A percentile compares a stretch with the other conserved stretches of the same genome.
phyloP scores from a whole-genome alignment of 768 basidiomycete genomes.

The Agrocybe pediades region DNA sequence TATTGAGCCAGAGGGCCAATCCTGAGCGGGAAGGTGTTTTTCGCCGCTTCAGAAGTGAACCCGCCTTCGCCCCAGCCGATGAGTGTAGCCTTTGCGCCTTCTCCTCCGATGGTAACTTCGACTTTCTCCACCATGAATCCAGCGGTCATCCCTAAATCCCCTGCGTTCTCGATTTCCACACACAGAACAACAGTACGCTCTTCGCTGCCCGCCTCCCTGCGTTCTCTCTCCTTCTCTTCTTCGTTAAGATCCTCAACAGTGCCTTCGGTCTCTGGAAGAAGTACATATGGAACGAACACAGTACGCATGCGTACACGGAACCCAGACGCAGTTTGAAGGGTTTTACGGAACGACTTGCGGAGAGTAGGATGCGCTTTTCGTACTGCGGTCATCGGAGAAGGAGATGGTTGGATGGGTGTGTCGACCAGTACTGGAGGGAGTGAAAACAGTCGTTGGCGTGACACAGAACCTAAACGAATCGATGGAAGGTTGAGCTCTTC shows the following conservation, averaged over 20 bases:
- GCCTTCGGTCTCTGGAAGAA: slow-evolving; percentile 51
- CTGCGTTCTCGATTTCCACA: slow-evolving; percentile 86
- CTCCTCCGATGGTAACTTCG: slow-evolving; percentile 74
- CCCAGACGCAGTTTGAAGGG: slow-evolving; percentile 76
- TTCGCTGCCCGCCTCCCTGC: slow-evolving; percentile 69
- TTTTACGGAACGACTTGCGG: slow-evolving; percentile 84
- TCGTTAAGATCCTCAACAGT: slow-evolving; percentile 31
- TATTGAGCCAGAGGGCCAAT: slow-evolving; percentile 80
- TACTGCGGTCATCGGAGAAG: slow-evolving; percentile 50
- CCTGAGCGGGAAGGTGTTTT: slow-evolving; percentile 66
- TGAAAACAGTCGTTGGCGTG: slow-evolving; percentile 69
- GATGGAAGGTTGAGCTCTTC: slow-evolving; percentile 58
- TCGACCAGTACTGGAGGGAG: slow-evolving; percentile 52
- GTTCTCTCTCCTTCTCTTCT: slow-evolving; percentile 51
- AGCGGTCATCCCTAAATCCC: slow-evolving; percentile 57
- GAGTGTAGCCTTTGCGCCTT: slow-evolving; percentile 49
- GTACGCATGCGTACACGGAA: slow-evolving; percentile 94
- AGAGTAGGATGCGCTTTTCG: slow-evolving; percentile 64
- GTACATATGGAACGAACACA: slow-evolving; percentile 84
- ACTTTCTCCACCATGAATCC: slow-evolving; percentile 80
- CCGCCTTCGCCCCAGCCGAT: slow-evolving; percentile 62
- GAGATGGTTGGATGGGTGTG: slow-evolving; percentile 43
- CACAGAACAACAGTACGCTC: slow-evolving; percentile 89
- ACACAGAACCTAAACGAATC: slow-evolving; percentile 66
- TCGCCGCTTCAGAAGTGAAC: slow-evolving; percentile 40